phyloP scores from a whole-genome alignment of 768 basidiomycete genomes.

The Phaffia australis region DNA sequence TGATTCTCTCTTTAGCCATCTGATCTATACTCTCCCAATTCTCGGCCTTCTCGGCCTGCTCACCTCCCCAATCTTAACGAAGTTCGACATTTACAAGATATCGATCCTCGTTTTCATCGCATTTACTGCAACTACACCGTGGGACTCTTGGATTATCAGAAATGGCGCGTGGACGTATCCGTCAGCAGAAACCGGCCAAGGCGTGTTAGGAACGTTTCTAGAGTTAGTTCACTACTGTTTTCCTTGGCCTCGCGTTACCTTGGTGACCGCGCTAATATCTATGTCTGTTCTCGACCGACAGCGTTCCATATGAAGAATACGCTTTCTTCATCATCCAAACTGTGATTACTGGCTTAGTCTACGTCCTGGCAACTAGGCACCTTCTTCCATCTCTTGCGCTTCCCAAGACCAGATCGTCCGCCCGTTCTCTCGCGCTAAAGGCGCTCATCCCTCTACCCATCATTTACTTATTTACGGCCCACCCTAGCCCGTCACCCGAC shows the following conservation, averaged over 20 bases:
- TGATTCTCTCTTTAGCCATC: not conserved
- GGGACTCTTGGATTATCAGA: slow-evolving; percentile 15
- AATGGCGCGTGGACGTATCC: slow-evolving; percentile 15
- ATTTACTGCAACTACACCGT: slow-evolving; percentile 8
- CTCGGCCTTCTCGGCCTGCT: not conserved
- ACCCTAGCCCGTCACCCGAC: too few relatives aligned
- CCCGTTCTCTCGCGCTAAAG: not conserved
- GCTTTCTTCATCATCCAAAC: slow-evolving; percentile 14
- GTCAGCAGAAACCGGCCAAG: not conserved
- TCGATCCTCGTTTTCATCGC: slow-evolving; percentile 1
- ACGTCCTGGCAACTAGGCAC: not conserved
- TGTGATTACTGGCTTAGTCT: not conserved
- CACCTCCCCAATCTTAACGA: slow-evolving; percentile 3
- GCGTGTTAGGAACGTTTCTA: slow-evolving; percentile 4
- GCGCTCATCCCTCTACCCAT: not conserved
- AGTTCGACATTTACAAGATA: slow-evolving; percentile 3
- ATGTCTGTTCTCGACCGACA: too few relatives aligned
- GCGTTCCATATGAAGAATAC: slow-evolving; percentile 11
- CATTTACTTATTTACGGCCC: slow-evolving; percentile 1
- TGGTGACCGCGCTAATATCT: too few relatives aligned
- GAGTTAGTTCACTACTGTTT: not conserved
- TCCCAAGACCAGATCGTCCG: not conserved
- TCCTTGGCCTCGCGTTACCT: too few relatives aligned
- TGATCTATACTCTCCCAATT: not conserved
- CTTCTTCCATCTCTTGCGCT: slow-evolving; percentile 14